Percentiles rank a stretch among this genome's conserved stretches.
Conservation (phyloP, 352 stramenopile genomes). For the Phytopythium sindhum region DNA sequence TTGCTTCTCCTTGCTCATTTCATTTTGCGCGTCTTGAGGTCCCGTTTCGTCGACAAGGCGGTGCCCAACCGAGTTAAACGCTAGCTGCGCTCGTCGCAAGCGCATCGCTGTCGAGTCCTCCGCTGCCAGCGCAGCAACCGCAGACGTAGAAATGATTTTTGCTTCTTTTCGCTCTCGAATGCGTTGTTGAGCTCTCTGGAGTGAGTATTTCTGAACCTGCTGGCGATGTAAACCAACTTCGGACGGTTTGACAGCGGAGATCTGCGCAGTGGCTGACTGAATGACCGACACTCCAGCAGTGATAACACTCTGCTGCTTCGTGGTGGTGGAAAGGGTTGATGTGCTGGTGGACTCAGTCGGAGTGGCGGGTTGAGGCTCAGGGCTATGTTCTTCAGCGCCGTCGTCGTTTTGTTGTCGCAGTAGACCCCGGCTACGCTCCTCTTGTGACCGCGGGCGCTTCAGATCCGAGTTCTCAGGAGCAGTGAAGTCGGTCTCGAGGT, state of each 20-base stretch:
- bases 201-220: not conserved
- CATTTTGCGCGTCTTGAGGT: not conserved
- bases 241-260: not conserved
- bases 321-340: not conserved
- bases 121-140: slow-evolving; percentile 6
- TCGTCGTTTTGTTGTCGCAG: not conserved
- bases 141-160: slow-evolving; percentile 9
- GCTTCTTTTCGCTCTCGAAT: slow-evolving; percentile 13
- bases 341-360: not conserved
- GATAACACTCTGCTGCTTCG: too few species aligned
- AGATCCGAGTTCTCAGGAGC: slow-evolving; percentile 22
- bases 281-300: too few species aligned
- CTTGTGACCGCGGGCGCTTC: slow-evolving; percentile 14
- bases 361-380: not conserved
- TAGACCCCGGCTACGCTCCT: not conserved
- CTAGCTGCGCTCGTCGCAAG: slow-evolving; percentile 15
- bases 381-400: not conserved
- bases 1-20: not conserved
- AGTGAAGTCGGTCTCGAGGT: slow-evolving; percentile 59
- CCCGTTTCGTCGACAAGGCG: slow-evolving; percentile 12
- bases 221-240: not conserved
- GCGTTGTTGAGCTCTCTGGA: slow-evolving; percentile 16
- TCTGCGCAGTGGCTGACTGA: too few species aligned
- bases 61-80: slow-evolving; percentile 21
- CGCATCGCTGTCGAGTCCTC: slow-evolving; percentile 11